Evolutionary conservation across 345 rosid genomes (phyloP), one percentile per base, ranked within the genome.

Genomic region (Aegle marmelos): DNA sequence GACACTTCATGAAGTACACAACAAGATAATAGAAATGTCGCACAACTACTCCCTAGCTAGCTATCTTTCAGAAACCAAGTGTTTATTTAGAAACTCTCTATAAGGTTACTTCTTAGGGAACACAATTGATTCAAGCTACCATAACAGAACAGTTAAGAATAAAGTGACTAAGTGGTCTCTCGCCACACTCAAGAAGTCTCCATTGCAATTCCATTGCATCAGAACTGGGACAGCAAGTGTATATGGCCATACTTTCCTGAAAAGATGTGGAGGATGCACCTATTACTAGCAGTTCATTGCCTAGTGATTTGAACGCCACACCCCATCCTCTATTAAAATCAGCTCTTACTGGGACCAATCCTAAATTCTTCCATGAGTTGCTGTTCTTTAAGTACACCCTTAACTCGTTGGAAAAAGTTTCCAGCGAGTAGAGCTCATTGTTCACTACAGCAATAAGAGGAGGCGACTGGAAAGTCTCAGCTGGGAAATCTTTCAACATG

Each of bases 301-400:
- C 98, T 27, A 95, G 87, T 5, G 98, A 91, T 89, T 91, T 95
- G 87, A 95, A 95, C 7, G 98, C 98, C 9, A 95, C 90, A 0
- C 98, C 98, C 98, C 98, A 93, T 62, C 98, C 98, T 77, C 76
- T 79, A 76, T 79, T 82, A 59, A 86, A 82, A 82, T 87, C 93
- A 1, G 98, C 98, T 72, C 92, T 83, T 53, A 95, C 94, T 0
- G 98, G 98, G 33, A 89, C 98, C 9, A 63, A 77, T 54, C 98
- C 98, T 36, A 93, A 79, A 31, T 82, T 89, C 83, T 85, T 93
- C 98, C 98, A 95, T 37, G 85, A 72, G 68, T 88, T 95, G 87
- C 71, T 78, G 22, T 66, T 82, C 83, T 89, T 87, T 61, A 88
- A 65, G 71, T 93, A 95, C 68, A 93, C 86, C 56, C 83, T 84